Base-by-base conservation (phyloP, 2,329 filamentous ascomycete genomes). In the Ophiostoma novo-ulmi region DNA sequence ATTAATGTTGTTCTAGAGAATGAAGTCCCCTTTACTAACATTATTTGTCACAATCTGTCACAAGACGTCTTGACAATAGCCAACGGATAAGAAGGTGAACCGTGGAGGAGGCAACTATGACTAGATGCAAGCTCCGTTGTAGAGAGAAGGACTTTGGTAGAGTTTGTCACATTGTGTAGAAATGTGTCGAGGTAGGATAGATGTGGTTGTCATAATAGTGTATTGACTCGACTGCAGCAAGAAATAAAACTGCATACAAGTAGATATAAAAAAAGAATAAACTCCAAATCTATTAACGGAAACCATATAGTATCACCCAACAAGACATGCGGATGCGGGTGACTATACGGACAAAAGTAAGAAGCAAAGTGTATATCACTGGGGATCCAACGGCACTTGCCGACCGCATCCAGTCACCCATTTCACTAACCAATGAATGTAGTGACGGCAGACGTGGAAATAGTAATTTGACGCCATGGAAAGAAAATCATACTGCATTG, bases 401-500 rank as follows among this genome's bases (percentile, higher is more conserved):
- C 63, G 61, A 36, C 63, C 63, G 63, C 63, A 65, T 41, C 36
- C 63, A 26, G 65, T 13, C n/a, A 52, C 26, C n/a, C 65, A 10
- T 31, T n/a, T 67, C 65, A 8, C 65, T 11, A 41, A 36, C 65
- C 26, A 38, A 14, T 55, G 6, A 38, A 14, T 55, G 6, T 14
- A 55, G 48, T 55, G 20, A n/a, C 48, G 7, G 8, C n/a, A n/a
- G 5, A 44, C 38, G 36, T n/a, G 22, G 64, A 13, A 63, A 13
- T 14, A 63, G 10, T 26, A 63, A 63, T 31, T 35, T 31, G 13
- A 67, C 64, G 38, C 64, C 38, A 3, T 31, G 31, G 31, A 31
- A 31, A 36, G n/a, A 8, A 58, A 11, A 41, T 71, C 38, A 71
- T 70, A 68, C 64, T 55, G 68, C 68, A 26, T 70, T 55, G 4